Percentiles rank a stretch among this genome's conserved stretches.
phyloP scores from a whole-genome alignment of 495 filamentous ascomycete genomes.

The Chaetomidium leptoderma region DNA sequence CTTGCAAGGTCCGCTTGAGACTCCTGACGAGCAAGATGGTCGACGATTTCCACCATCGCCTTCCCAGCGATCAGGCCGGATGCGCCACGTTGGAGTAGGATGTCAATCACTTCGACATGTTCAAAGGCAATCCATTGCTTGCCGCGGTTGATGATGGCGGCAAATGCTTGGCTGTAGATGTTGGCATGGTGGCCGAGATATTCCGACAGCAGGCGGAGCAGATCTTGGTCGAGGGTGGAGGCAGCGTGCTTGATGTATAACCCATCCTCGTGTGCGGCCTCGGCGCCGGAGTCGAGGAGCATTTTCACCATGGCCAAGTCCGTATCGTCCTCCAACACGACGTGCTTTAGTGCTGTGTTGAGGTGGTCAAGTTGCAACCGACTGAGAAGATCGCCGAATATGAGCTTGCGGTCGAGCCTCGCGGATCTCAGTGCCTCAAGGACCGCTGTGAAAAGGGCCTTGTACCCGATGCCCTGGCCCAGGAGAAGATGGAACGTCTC shows the following conservation, averaged over 20 bases:
- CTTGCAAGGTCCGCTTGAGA: constrained; percentile 28
- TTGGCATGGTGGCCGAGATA: constrained; percentile 12
- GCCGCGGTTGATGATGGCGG: constrained; percentile 19
- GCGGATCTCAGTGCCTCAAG: constrained; percentile 24
- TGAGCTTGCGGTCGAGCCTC: constrained; percentile 7
- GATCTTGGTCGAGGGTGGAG: constrained; percentile 23
- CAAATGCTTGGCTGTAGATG: constrained; percentile 25
- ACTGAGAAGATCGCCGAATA: constrained; percentile 22
- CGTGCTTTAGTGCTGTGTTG: constrained; percentile 28
- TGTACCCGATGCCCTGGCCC: constrained; percentile 25
- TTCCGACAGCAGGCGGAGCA: constrained; percentile 22
- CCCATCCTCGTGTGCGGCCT: constrained; percentile 26
- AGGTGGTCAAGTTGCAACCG: constrained; percentile 29
- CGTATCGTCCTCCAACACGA: constrained; percentile 21
- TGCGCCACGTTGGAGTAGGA: constrained; percentile 38
- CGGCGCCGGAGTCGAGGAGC: constrained; percentile 27
- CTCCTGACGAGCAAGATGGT: constrained; percentile 29
- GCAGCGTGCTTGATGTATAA: constrained; percentile 32
- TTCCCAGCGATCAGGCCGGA: constrained; percentile 30
- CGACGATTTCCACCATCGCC: constrained; percentile 38
- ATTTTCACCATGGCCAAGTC: constrained; percentile 24
- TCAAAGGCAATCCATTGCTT: constrained; percentile 34
- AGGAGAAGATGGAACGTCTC: constrained; percentile 30
- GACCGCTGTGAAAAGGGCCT: constrained; percentile 26
- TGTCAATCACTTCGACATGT: constrained; percentile 33